Base-by-base conservation (phyloP, 805 yeast species). In the Soucietia sequanensis region DNA sequence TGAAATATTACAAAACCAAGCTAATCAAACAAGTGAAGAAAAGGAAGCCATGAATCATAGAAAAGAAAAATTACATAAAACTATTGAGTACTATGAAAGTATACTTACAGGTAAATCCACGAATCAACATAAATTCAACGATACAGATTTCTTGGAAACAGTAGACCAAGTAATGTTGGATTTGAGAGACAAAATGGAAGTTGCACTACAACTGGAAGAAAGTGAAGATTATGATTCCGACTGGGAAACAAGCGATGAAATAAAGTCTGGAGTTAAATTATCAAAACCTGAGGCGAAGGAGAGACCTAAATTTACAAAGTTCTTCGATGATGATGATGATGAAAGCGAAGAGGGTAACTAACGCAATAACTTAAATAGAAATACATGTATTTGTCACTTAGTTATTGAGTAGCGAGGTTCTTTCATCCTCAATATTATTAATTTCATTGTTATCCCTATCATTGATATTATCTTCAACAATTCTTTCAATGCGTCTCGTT, bases 401-500 rank as follows among this genome's bases (percentile, higher is more conserved):
- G n/a, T n/a, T n/a, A n/a, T n/a, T n/a, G n/a, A n/a, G n/a, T n/a
- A n/a, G n/a, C n/a, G n/a, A n/a, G n/a, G n/a, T n/a, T n/a, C n/a
- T n/a, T 30, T n/a, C 13, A 28, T 6, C 16, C 9, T 30, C 10
- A 23, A 17, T 8, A 7, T 15, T 21, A 23, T 31, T 23, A 23
- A 14, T 13, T 21, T 12, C 22, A 16, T 23, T 15, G 10, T 9
- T 26, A 20, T 21, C 34, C 30, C n/a, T n/a, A n/a, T 38, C 44
- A 27, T 45, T 44, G 15, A 39, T 27, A 37, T 62, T 62, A 31
- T 53, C 56, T 31, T 52, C 57, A 8, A 58, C 43, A 6, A 60
- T 60, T 31, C 58, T 39, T 24, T 59, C 65, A 3, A 62, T 46
- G 9, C 53, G 59, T 22, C 46, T 39, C 37, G 62, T 45, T 28